These are phyloP conservation scores for Sclerotiophoma versabilis DNA, from an alignment of 2,329 filamentous ascomycete genomes.

Conservation along the genomic window DNA sequence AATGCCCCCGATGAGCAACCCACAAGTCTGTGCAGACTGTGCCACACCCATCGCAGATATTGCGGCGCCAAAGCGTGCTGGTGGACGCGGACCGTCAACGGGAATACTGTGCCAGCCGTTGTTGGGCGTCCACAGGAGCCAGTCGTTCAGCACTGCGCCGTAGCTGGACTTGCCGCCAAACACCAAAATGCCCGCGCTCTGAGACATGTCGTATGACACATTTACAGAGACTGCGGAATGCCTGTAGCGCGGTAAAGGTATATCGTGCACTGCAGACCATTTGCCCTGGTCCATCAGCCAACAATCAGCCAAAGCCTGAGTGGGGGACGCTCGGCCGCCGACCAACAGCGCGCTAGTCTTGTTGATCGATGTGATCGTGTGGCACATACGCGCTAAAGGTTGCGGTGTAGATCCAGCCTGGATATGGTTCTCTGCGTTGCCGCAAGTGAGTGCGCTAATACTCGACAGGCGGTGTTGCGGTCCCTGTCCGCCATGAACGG, in stretches of 20 bases:
- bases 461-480: constrained; percentile 57
- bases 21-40: constrained; percentile 55
- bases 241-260: constrained; percentile 77
- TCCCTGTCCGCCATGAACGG: constrained; percentile 56
- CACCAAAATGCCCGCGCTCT: constrained; percentile 52
- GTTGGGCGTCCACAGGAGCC: constrained; percentile 55
- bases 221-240: constrained; percentile 68
- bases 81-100: constrained; percentile 48
- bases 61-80: constrained; percentile 64
- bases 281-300: constrained; percentile 71
- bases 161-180: constrained; percentile 56
- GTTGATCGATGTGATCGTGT: constrained; percentile 73
- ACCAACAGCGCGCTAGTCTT: constrained; percentile 67
- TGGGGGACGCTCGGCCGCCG: constrained; percentile 81
- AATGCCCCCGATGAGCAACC: constrained; percentile 77
- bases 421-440: constrained; percentile 14
- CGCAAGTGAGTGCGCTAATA: constrained; percentile 49
- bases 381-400: constrained; percentile 67
- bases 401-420: constrained; percentile 44
- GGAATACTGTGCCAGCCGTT: constrained; percentile 60
- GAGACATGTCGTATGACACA: constrained; percentile 51
- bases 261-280: constrained; percentile 70
- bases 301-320: constrained; percentile 72
- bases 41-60: constrained; percentile 55
- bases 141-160: constrained; percentile 53